Conservation (phyloP, 768 basidiomycete species). For the Termitomyces sp. region DNA sequence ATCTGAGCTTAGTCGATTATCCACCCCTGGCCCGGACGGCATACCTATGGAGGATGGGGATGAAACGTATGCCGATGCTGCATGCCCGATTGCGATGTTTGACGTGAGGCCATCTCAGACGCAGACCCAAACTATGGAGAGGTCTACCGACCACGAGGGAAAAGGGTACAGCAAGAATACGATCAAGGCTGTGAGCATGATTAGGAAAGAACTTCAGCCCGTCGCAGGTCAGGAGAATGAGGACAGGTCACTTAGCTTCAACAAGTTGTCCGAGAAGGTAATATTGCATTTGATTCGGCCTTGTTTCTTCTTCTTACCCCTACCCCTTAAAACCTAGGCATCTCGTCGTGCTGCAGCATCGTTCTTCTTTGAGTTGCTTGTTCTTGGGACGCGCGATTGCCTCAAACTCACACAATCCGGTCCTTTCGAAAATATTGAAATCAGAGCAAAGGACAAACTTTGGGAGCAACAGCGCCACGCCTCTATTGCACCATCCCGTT, state of each 20-base stretch:
- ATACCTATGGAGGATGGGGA: conserved; percentile 51
- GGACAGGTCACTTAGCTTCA: conserved; percentile 74
- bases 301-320: conserved; percentile 7
- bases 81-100: conserved; percentile 80
- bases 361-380: conserved; percentile 97
- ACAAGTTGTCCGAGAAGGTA: conserved; percentile 75
- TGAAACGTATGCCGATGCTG: conserved; percentile 64
- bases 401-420: conserved; percentile 71
- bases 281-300: not conserved
- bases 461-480: conserved; percentile 65
- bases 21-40: conserved; percentile 62
- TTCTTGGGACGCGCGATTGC: conserved; percentile 90
- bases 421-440: conserved; percentile 84
- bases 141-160: conserved; percentile 44
- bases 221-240: conserved; percentile 39
- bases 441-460: conserved; percentile 77
- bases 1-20: conserved; percentile 58
- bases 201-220: conserved; percentile 69
- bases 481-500: conserved; percentile 22
- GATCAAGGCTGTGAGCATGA: conserved; percentile 72
- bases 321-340: conserved; percentile 44
- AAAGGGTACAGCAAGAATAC: conserved; percentile 90
- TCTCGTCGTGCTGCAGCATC: conserved; percentile 89
- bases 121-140: conserved; percentile 45
- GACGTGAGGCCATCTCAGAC: conserved; percentile 54